Evolutionary conservation across 495 filamentous ascomycete genomes (phyloP).

Genomic region (Penicillium parvum): DNA sequence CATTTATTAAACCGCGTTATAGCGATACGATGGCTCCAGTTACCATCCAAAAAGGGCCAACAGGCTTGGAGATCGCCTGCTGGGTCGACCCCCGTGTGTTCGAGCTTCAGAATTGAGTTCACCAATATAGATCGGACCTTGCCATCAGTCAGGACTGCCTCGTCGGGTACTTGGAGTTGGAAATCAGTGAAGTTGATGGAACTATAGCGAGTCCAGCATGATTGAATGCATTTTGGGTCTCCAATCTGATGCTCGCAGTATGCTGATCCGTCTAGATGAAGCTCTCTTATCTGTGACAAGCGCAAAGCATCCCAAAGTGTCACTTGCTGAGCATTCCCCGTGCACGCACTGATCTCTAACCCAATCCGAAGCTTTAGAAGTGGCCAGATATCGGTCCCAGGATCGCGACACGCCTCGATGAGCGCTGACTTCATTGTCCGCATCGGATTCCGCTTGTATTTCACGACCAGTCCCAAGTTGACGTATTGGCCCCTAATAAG

Average conservation of each 20-base stretch:
- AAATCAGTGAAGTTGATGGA: neutral
- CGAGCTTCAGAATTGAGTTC: slow-evolving; percentile 3
- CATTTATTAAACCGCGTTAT: slow-evolving; percentile 1
- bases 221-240: neutral
- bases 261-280: neutral
- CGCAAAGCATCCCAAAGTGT: slow-evolving; percentile 12
- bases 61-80: slow-evolving; percentile 4
- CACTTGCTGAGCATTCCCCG: slow-evolving; percentile 10
- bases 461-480: neutral
- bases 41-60: slow-evolving; percentile 6
- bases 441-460: slow-evolving; percentile 5
- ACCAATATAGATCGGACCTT: slow-evolving; percentile 4
- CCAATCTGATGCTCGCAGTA: slow-evolving; percentile 3
- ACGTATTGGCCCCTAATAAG: neutral
- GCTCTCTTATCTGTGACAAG: slow-evolving; percentile 2
- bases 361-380: slow-evolving; percentile 3
- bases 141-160: too few species aligned
- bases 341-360: slow-evolving; percentile 10
- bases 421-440: slow-evolving; percentile 6
- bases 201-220: slow-evolving; percentile 5
- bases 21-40: neutral
- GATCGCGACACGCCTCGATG: slow-evolving; percentile 1
- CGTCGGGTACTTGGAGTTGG: neutral
- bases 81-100: slow-evolving; percentile 3
- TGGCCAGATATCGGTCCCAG: neutral